Percentiles rank a stretch among this genome's conserved stretches.
phyloP scores from a whole-genome alignment of 139 green algal species.

The Yamagishiella unicocca region DNA sequence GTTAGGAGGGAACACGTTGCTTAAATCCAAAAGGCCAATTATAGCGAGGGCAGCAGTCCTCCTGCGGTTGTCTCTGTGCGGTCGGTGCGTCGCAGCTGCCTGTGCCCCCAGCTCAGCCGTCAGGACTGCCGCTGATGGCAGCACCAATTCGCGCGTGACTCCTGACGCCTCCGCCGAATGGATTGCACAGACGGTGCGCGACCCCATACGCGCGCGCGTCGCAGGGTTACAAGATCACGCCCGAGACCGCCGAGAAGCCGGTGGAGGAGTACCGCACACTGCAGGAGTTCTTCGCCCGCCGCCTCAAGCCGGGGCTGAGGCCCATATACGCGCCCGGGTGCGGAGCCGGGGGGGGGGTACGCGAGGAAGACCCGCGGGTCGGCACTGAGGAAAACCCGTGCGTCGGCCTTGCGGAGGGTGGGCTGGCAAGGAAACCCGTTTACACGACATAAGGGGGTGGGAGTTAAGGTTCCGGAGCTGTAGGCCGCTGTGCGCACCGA shows the following conservation, averaged over 20 bases:
- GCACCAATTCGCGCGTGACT: background rate
- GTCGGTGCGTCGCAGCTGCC: too few relatives aligned
- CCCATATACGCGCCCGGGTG: slow-evolving; percentile 41
- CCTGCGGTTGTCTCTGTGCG: background rate
- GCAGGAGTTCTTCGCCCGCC: slow-evolving; percentile 80
- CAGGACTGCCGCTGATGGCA: too few relatives aligned
- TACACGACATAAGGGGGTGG: too few relatives aligned
- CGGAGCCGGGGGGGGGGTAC: too few relatives aligned
- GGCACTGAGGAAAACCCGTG: too few relatives aligned
- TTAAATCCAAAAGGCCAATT: background rate
- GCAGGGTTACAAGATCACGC: slow-evolving; percentile 60
- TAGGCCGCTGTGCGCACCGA: too few relatives aligned
- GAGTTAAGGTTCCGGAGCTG: background rate
- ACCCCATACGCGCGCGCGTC: background rate
- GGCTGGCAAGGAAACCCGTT: too few relatives aligned
- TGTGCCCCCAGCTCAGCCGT: too few relatives aligned
- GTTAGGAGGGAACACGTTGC: background rate
- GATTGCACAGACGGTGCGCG: background rate
- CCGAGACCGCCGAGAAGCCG: slow-evolving; percentile 52
- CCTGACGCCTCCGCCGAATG: too few relatives aligned
- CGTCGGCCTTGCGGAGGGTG: too few relatives aligned
- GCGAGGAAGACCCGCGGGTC: too few relatives aligned
- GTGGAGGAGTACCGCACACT: slow-evolving; percentile 69
- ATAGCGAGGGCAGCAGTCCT: background rate
- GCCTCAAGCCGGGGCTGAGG: slow-evolving; percentile 64